phyloP scores from a whole-genome alignment of 805 yeast species.

The Suhomyces sp. region DNA sequence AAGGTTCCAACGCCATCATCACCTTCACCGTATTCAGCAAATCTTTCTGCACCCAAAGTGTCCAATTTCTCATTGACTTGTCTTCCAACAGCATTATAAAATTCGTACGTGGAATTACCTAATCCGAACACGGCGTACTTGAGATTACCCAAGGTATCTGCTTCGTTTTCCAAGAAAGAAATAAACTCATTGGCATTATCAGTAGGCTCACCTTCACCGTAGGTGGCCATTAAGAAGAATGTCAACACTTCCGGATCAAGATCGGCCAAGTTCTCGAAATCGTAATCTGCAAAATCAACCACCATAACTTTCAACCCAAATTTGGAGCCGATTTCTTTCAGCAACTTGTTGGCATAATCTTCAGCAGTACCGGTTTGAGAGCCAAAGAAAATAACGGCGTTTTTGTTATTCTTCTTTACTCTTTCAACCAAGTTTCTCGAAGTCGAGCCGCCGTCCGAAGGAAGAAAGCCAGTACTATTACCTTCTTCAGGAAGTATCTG shows the following conservation, averaged over 20 bases:
- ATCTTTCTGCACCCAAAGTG: constrained; percentile 65
- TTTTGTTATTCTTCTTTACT: constrained; percentile 61
- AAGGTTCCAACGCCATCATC: constrained; percentile 94
- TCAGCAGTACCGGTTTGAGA: constrained; percentile 99
- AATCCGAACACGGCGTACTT: constrained; percentile 81
- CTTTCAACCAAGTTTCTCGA: constrained; percentile 59
- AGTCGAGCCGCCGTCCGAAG: constrained; percentile 33
- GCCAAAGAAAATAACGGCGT: constrained; percentile 79
- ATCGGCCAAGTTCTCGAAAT: constrained; percentile 70
- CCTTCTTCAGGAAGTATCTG: constrained; percentile 33
- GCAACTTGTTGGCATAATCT: constrained; percentile 87
- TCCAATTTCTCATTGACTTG: constrained; percentile 50
- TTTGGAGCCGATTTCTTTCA: constrained; percentile 81
- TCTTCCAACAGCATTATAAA: constrained; percentile 79
- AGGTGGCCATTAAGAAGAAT: constrained; percentile 79
- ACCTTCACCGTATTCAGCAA: constrained; percentile 85
- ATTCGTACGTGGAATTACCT: constrained; percentile 93
- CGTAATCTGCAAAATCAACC: constrained; percentile 86
- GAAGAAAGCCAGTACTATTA: constrained; percentile 20
- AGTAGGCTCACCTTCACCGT: constrained; percentile 98
- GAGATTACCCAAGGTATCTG: constrained; percentile 52
- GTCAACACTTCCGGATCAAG: constrained; percentile 57
- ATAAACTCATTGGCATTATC: constrained; percentile 86
- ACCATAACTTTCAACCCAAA: constrained; percentile 81
- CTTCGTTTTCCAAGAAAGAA: constrained; percentile 58